Percentiles rank a stretch among this genome's conserved stretches.
phyloP scores from a whole-genome alignment of 306 rosid genomes.

The Casuarina cunninghamiana region DNA sequence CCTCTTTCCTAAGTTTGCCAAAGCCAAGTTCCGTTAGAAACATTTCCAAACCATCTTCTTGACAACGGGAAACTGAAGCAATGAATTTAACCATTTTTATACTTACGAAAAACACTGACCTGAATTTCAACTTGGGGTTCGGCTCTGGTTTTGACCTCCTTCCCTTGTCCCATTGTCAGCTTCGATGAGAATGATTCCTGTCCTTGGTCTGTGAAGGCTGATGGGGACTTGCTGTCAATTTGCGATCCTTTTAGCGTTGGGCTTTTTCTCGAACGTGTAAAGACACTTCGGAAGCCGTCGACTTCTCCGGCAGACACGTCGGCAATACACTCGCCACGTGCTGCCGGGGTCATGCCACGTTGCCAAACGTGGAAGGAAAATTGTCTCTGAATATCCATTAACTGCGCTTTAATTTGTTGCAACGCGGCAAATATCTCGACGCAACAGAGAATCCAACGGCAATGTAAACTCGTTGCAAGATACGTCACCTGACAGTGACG shows the following conservation, averaged over 20 bases:
- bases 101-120: conserved; percentile 18
- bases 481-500: too few relatives aligned
- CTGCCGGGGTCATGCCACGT: background rate
- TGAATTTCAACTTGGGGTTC: conserved; percentile 49
- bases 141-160: conserved; percentile 30
- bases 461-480: too few relatives aligned
- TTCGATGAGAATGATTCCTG: background rate
- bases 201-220: background rate
- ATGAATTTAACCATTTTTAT: too few relatives aligned
- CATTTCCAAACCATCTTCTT: background rate
- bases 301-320: background rate
- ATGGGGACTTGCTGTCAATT: background rate
- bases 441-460: too few relatives aligned
- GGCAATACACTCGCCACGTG: background rate
- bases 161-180: conserved; percentile 33
- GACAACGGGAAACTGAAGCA: background rate
- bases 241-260: background rate
- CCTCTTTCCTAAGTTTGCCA: conserved; percentile 46
- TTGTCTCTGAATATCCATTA: too few relatives aligned
- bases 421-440: too few relatives aligned
- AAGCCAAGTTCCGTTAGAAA: background rate
- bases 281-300: background rate
- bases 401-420: too few relatives aligned
- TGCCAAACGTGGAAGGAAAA: background rate
- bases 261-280: background rate